Percentiles rank a stretch among this genome's conserved stretches.
Evolutionary conservation across 176 grass and related monocot species (phyloP).

Genomic region (Ampelocalamus luodianensis): DNA sequence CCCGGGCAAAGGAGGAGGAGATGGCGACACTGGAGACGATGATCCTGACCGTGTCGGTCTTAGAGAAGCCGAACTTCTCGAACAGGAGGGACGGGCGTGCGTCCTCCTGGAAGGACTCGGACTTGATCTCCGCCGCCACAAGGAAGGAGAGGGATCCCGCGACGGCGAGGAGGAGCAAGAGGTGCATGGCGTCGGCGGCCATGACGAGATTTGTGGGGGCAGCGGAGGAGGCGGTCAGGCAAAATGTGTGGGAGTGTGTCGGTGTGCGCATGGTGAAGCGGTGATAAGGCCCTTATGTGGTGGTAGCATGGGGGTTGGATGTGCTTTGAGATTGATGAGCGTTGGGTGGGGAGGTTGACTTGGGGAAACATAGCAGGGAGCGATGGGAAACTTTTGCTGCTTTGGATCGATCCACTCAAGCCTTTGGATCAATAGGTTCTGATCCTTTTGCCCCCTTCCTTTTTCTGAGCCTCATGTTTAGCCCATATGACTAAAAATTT

Average conservation of each 20-base stretch:
- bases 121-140: conserved; percentile 67
- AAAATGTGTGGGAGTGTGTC: conserved; percentile 37
- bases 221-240: background rate
- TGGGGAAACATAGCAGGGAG: background rate
- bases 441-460: too few species aligned
- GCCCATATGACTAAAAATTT: too few species aligned
- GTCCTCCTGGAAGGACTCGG: conserved; percentile 68
- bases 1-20: conserved; percentile 52
- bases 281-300: conserved; percentile 22
- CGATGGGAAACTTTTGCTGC: background rate
- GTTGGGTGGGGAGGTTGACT: background rate
- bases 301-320: conserved; percentile 48
- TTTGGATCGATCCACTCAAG: too few species aligned
- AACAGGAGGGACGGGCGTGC: conserved; percentile 75
- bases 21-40: conserved; percentile 50
- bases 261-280: conserved; percentile 38
- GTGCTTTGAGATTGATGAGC: conserved; percentile 52
- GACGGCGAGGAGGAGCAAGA: conserved; percentile 20
- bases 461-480: too few species aligned
- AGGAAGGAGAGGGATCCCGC: conserved; percentile 34
- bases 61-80: conserved; percentile 91
- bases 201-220: conserved; percentile 42
- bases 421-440: too few species aligned
- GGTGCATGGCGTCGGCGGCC: background rate
- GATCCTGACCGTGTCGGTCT: conserved; percentile 55